These are phyloP conservation scores for Suillus subluteus DNA, from an alignment of 768 basidiomycete species.

Conservation along the genomic window DNA sequence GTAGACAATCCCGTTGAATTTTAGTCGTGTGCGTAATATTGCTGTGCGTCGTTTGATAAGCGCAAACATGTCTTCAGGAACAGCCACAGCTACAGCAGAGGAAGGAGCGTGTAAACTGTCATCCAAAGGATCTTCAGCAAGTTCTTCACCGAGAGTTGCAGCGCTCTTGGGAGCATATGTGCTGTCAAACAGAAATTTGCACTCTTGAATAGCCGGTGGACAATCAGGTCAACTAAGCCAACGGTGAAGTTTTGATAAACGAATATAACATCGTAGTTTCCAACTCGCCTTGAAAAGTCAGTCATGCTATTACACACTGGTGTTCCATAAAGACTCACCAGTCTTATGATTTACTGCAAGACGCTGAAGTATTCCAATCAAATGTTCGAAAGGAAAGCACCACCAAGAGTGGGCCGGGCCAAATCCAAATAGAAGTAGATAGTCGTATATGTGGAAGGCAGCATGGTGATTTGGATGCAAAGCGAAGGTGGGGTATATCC, in stretches of 20 bases:
- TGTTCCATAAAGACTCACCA: constrained; percentile 23
- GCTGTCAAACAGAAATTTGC: constrained; percentile 14
- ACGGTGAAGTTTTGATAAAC: constrained; percentile 15
- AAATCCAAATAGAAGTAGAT: constrained; percentile 33
- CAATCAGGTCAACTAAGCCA: constrained; percentile 18
- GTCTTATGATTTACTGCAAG: constrained; percentile 34
- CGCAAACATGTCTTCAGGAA: not conserved
- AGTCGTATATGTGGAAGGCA: constrained; percentile 33
- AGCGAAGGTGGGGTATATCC: constrained; percentile 21
- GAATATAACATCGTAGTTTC: constrained; percentile 14
- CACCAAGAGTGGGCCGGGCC: constrained; percentile 33
- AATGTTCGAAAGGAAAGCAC: constrained; percentile 34
- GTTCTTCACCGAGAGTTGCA: not conserved
- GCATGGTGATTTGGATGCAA: constrained; percentile 36
- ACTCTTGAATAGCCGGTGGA: constrained; percentile 15
- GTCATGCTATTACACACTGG: not conserved
- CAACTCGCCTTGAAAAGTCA: constrained; percentile 11
- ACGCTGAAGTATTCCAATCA: constrained; percentile 35
- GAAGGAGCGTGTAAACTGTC: not conserved
- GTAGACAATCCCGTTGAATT: not conserved
- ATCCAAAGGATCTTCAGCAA: not conserved
- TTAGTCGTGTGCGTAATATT: constrained; percentile 1
- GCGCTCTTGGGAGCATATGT: not conserved
- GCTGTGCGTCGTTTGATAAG: not conserved
- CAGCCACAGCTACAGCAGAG: not conserved